Percentiles rank a stretch among this genome's conserved stretches.
Evolutionary conservation across 2,329 filamentous ascomycete species (phyloP).

Genomic region (Xylaria digitata): DNA sequence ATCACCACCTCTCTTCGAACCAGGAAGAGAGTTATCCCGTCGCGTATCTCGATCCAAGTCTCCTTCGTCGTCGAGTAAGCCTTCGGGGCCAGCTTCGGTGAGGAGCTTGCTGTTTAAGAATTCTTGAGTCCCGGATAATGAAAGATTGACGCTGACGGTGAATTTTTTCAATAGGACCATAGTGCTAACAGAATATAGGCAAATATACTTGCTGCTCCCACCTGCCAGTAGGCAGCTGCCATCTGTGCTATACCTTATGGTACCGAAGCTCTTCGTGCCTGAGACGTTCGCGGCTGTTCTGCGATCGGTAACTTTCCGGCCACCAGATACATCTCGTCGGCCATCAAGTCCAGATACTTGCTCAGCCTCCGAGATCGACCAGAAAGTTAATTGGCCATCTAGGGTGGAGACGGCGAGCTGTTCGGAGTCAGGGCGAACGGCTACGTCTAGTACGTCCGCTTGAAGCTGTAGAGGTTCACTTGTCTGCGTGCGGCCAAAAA

Average conservation of each 20-base stretch:
- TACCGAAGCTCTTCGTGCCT: slow-evolving; percentile 89
- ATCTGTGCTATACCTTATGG: slow-evolving; percentile 90
- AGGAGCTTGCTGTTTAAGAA: slow-evolving; percentile 93
- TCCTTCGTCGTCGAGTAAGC: slow-evolving; percentile 86
- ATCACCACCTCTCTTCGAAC: slow-evolving; percentile 85
- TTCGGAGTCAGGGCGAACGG: slow-evolving; percentile 88
- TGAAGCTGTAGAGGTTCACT: slow-evolving; percentile 94
- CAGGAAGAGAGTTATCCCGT: slow-evolving; percentile 81
- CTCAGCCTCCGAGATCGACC: slow-evolving; percentile 87
- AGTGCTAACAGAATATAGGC: slow-evolving; percentile 92
- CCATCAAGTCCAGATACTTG: slow-evolving; percentile 90
- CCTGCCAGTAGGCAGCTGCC: slow-evolving; percentile 89
- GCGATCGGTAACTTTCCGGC: slow-evolving; percentile 87
- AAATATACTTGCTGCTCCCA: slow-evolving; percentile 98
- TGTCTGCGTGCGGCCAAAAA: slow-evolving; percentile 93
- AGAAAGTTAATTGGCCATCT: slow-evolving; percentile 94
- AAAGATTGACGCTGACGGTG: slow-evolving; percentile 95
- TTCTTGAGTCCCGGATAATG: slow-evolving; percentile 94
- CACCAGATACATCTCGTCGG: slow-evolving; percentile 90
- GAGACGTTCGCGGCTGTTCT: slow-evolving; percentile 90
- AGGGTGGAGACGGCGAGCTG: slow-evolving; percentile 93
- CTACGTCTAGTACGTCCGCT: slow-evolving; percentile 87
- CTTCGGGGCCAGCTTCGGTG: slow-evolving; percentile 88
- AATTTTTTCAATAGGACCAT: slow-evolving; percentile 94
- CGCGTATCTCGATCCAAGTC: slow-evolving; percentile 89